Percentiles rank a stretch among this genome's conserved stretches.
phyloP scores from a whole-genome alignment of 2,329 filamentous ascomycete genomes.

The Diaporthe citri region DNA sequence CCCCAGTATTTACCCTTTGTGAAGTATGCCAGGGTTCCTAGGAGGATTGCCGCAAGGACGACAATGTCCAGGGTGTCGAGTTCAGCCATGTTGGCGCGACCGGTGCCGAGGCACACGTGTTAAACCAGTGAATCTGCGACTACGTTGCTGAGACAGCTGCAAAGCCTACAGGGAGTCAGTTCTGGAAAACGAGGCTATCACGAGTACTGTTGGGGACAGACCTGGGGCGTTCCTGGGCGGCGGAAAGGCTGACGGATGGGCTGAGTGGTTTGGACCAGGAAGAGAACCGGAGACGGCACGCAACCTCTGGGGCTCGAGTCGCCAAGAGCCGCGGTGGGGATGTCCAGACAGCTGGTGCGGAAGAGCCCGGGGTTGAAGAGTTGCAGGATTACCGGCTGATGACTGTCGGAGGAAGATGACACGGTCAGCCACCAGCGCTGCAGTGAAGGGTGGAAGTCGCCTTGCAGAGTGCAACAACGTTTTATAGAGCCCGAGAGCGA shows the following conservation, averaged over 20 bases:
- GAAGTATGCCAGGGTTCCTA: slow-evolving; percentile 94
- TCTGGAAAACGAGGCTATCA: neutral
- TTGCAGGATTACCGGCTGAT: slow-evolving; percentile 15
- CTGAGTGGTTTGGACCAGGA: neutral
- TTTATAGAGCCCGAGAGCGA: slow-evolving; percentile 15
- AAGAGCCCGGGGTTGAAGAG: neutral
- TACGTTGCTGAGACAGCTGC: slow-evolving; percentile 1
- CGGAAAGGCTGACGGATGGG: neutral
- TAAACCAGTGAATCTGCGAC: neutral
- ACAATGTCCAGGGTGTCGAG: slow-evolving; percentile 95
- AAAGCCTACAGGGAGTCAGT: neutral
- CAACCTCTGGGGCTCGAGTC: neutral
- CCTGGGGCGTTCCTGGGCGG: neutral
- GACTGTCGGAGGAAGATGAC: slow-evolving; percentile 30
- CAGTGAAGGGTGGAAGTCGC: neutral
- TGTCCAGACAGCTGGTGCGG: slow-evolving; percentile 1
- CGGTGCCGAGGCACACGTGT: slow-evolving; percentile 35
- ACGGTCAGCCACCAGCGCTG: slow-evolving; percentile 30
- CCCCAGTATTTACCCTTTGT: slow-evolving; percentile 97
- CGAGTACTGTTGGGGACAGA: neutral
- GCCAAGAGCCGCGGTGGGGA: slow-evolving; percentile 4
- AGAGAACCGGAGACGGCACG: slow-evolving; percentile 10
- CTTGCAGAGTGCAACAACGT: slow-evolving; percentile 1
- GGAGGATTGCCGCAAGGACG: slow-evolving; percentile 86
- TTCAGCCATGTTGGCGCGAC: slow-evolving; percentile 80